Conservation (phyloP, 1,139 yeast genomes). For the Geotrichum restrictum region DNA sequence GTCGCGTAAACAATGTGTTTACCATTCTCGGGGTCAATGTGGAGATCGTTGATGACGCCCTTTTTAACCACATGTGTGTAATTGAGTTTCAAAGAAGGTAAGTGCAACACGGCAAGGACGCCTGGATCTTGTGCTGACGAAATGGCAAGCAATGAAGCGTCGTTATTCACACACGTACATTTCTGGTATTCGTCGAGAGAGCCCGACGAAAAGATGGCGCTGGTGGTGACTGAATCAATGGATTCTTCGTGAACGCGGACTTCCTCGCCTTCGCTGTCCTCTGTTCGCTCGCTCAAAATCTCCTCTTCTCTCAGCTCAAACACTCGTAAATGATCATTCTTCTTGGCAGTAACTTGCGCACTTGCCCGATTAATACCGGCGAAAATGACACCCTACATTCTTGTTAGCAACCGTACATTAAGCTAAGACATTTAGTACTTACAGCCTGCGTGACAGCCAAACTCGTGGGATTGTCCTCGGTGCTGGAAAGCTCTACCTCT, state of each 20-base stretch:
- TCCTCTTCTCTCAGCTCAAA: constrained; percentile 44
- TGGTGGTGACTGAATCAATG: constrained; percentile 12
- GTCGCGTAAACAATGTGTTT: constrained; percentile 28
- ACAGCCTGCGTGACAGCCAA: constrained; percentile 28
- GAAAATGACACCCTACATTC: constrained; percentile 45
- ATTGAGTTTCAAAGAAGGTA: constrained; percentile 1
- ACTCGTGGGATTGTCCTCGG: constrained; percentile 39
- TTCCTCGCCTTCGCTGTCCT: constrained; percentile 42
- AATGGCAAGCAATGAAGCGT: constrained; percentile 27
- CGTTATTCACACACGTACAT: constrained; percentile 25
- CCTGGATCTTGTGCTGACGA: constrained; percentile 13
- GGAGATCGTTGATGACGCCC: constrained; percentile 26
- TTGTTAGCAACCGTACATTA: background rate
- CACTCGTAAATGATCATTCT: constrained; percentile 70
- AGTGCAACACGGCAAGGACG: background rate
- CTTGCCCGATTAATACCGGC: constrained; percentile 73
- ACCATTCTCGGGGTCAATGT: constrained; percentile 27
- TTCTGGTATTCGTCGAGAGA: constrained; percentile 33
- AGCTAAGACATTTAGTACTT: constrained; percentile 13
- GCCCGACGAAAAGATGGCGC: constrained; percentile 22
- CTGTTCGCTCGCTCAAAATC: constrained; percentile 25
- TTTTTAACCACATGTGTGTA: constrained; percentile 12
- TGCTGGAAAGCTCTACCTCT: constrained; percentile 27
- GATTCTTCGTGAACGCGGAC: constrained; percentile 32
- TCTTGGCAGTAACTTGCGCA: constrained; percentile 53